Conservation (phyloP, 345 rosid genomes). For the Durio zibethinus region DNA sequence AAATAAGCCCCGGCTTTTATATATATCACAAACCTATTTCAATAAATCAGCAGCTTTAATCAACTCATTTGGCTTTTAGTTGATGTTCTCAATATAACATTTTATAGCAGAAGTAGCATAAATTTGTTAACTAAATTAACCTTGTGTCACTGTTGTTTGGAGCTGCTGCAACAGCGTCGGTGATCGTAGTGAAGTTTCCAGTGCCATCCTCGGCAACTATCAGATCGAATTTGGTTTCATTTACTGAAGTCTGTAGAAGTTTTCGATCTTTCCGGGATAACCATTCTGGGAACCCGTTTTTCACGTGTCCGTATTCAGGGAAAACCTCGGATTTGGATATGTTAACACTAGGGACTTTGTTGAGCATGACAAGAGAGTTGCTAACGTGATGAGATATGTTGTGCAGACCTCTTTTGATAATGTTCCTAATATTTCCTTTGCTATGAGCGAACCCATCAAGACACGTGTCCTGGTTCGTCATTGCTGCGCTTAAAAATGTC, state of each 20-base stretch:
- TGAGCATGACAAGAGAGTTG: slow-evolving; percentile 58
- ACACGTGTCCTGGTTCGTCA: slow-evolving; percentile 90
- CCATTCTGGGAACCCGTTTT: slow-evolving; percentile 63
- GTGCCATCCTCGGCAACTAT: slow-evolving; percentile 71
- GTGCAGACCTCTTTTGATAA: slow-evolving; percentile 39
- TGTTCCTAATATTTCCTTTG: slow-evolving; percentile 31
- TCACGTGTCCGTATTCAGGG: slow-evolving; percentile 38
- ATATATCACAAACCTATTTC: slow-evolving; percentile 66
- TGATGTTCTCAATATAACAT: neutral
- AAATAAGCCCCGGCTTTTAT: slow-evolving; percentile 68
- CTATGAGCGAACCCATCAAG: slow-evolving; percentile 69
- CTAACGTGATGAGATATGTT: slow-evolving; percentile 65
- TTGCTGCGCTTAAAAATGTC: slow-evolving; percentile 65
- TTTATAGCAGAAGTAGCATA: neutral
- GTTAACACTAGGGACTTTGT: slow-evolving; percentile 49
- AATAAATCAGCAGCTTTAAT: neutral
- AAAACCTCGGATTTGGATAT: slow-evolving; percentile 27
- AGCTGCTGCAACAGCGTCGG: slow-evolving; percentile 65
- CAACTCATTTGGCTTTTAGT: neutral
- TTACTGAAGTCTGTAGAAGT: slow-evolving; percentile 37
- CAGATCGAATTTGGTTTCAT: slow-evolving; percentile 38
- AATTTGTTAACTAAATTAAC: slow-evolving; percentile 20
- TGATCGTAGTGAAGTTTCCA: slow-evolving; percentile 58
- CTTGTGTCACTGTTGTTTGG: slow-evolving; percentile 68
- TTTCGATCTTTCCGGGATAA: slow-evolving; percentile 41